Base-by-base conservation (phyloP, 441 rosid genomes). In the Aleurites moluccanus region DNA sequence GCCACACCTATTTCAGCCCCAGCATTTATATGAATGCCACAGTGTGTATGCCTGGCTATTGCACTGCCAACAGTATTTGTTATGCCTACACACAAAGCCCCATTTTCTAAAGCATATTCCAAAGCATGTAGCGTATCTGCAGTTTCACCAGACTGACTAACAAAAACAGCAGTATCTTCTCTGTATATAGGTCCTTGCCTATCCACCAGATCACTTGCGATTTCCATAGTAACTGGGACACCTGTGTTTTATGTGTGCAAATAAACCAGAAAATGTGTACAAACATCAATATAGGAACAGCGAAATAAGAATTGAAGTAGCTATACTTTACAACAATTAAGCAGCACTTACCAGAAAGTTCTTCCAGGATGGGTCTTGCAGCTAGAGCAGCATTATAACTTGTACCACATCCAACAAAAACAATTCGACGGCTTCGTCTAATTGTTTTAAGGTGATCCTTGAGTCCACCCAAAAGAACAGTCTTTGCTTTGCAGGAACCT, bases 61-160 rank as follows among this genome's bases (percentile, higher is more conserved):
- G 91, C 95, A 86, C 99, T 96, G 50, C 99, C 99, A 76, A 96
- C 98, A 1, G 99, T 90, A 81, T 96, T 89, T 30, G 96, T 93
- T 79, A 96, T 91, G 66, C 99, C 97, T 20, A 96, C 97, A 86
- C 99, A 96, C 66, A 93, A 82, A 20, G 99, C 98, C 50, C 98
- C 97, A 69, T 93, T 93, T 77, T 90, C 97, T 4, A 79, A 77
- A 76, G 98, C 97, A 83, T 92, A 93, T 65, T 92, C 95, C 69
- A 96, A 72, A n/a, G 98, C 99, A 72, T 84, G 84, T 70, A 96
- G 79, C 25, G 98, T 88, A 86, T 96, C 99, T 60, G 98, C 98
- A 33, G 99, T 96, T 93, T 96, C 99, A 84, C 99, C 99, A 64
- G 97, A 96, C 81, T 96, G 98, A 80, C 99, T 96, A 62, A 96